Percentiles rank a stretch among this genome's conserved stretches.
Evolutionary conservation across 495 filamentous ascomycete genomes (phyloP).

Genomic region (Friedmanniomyces endolithicus): DNA sequence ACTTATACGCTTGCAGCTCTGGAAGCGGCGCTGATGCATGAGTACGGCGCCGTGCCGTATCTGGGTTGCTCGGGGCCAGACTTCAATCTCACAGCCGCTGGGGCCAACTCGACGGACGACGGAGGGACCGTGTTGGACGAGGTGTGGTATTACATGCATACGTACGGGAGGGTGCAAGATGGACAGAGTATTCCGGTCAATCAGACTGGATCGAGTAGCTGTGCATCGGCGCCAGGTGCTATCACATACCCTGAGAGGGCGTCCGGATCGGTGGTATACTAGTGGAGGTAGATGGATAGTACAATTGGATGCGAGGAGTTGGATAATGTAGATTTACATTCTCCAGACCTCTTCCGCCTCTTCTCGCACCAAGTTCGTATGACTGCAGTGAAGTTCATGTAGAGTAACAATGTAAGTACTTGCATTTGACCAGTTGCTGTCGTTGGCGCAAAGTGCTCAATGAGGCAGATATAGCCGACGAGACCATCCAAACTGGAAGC

Average conservation of each 20-base stretch:
- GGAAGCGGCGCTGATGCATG: conserved; percentile 26
- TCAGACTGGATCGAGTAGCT: conserved; percentile 31
- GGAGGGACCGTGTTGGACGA: conserved; percentile 36
- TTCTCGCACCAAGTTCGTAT: too few species aligned
- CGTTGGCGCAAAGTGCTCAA: background rate
- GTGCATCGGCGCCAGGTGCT: conserved; percentile 33
- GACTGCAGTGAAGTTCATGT: too few species aligned
- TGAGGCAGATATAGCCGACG: too few species aligned
- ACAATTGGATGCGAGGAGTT: too few species aligned
- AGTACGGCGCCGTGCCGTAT: conserved; percentile 34
- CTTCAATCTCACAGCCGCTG: conserved; percentile 38
- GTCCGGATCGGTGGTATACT: background rate
- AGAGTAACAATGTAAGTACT: too few species aligned
- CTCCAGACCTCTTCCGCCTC: too few species aligned
- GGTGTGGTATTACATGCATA: conserved; percentile 42
- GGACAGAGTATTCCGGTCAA: conserved; percentile 31
- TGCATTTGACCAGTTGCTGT: background rate
- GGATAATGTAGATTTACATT: too few species aligned
- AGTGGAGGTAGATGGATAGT: background rate
- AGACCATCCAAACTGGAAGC: too few species aligned
- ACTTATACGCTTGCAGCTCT: conserved; percentile 32
- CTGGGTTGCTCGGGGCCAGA: conserved; percentile 37
- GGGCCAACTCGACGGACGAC: conserved; percentile 33
- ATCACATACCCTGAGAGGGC: conserved; percentile 35
- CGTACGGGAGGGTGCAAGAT: conserved; percentile 35